Conservation (phyloP, 192 early-diverging fungal species). For the Gorgonomyces haynaldii region DNA sequence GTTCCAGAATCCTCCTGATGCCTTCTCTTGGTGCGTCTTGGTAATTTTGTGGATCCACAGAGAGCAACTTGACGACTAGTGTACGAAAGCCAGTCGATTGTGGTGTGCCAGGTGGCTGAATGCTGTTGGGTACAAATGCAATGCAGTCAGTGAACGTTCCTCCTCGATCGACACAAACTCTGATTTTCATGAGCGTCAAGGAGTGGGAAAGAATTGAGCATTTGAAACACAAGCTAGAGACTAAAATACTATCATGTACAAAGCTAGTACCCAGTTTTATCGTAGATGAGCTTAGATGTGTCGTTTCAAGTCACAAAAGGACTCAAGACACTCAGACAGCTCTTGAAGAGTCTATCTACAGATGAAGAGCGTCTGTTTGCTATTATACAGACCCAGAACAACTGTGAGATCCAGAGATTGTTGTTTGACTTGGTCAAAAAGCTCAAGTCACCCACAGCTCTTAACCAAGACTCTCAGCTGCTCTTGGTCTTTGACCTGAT, state of each 20-base stretch:
- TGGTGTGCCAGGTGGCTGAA: not conserved
- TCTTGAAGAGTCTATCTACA: too few relatives aligned
- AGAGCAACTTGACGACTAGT: conserved; percentile 84
- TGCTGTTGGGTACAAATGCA: conserved; percentile 44
- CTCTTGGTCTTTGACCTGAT: not conserved
- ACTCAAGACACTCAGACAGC: too few relatives aligned
- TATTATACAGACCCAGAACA: not conserved
- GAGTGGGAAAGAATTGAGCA: not conserved
- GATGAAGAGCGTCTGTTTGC: too few relatives aligned
- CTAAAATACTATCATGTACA: too few relatives aligned
- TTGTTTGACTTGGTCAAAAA: conserved; percentile 6
- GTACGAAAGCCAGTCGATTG: conserved; percentile 19
- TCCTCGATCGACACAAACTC: conserved; percentile 3
- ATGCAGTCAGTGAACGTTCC: conserved; percentile 95
- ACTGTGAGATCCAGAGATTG: conserved; percentile 1
- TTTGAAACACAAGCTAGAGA: too few relatives aligned
- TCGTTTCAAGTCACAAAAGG: too few relatives aligned
- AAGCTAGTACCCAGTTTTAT: too few relatives aligned
- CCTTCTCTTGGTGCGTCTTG: conserved; percentile 90
- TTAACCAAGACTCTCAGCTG: not conserved
- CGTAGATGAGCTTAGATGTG: too few relatives aligned
- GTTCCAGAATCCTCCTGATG: conserved; percentile 75
- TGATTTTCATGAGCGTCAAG: not conserved
- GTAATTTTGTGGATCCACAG: conserved; percentile 83
- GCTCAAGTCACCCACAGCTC: not conserved